Percentiles rank a stretch among this genome's conserved stretches.
These are phyloP conservation scores for Psilocybe cubensis DNA, from an alignment of 768 basidiomycete genomes.

Conservation along the genomic window DNA sequence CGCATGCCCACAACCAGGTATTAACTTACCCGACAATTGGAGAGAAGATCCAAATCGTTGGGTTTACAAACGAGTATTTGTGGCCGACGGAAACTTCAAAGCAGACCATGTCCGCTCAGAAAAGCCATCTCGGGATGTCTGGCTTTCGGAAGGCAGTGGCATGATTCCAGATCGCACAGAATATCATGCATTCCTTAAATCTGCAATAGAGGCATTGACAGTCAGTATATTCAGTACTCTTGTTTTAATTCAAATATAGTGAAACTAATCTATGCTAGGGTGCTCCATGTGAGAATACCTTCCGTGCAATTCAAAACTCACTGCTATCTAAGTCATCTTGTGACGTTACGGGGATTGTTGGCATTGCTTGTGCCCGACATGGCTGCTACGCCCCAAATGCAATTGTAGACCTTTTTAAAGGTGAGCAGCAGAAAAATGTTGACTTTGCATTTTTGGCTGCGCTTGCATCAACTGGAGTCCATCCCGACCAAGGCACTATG, in stretches of 20 bases:
- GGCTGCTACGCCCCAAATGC: not conserved
- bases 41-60: not conserved
- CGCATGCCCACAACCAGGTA: slow-evolving; percentile 16
- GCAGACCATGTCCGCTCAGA: too few species aligned
- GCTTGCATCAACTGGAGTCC: too few species aligned
- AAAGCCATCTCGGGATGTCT: slow-evolving; percentile 20
- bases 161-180: slow-evolving; percentile 10
- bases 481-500: not conserved
- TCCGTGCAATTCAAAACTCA: not conserved
- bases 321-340: not conserved
- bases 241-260: too few species aligned
- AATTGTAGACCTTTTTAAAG: not conserved
- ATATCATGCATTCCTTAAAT: slow-evolving; percentile 12
- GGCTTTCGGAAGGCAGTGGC: slow-evolving; percentile 18
- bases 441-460: too few species aligned
- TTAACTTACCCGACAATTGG: slow-evolving; percentile 15
- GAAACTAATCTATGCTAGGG: too few species aligned
- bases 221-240: too few species aligned
- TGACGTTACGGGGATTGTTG: too few species aligned
- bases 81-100: too few species aligned
- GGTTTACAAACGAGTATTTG: not conserved
- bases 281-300: too few species aligned
- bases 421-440: too few species aligned
- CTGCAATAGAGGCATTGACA: slow-evolving; percentile 9
- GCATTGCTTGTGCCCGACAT: not conserved